phyloP scores from a whole-genome alignment of 2,329 filamentous ascomycete species.

The Ophiostoma tasmaniense region DNA sequence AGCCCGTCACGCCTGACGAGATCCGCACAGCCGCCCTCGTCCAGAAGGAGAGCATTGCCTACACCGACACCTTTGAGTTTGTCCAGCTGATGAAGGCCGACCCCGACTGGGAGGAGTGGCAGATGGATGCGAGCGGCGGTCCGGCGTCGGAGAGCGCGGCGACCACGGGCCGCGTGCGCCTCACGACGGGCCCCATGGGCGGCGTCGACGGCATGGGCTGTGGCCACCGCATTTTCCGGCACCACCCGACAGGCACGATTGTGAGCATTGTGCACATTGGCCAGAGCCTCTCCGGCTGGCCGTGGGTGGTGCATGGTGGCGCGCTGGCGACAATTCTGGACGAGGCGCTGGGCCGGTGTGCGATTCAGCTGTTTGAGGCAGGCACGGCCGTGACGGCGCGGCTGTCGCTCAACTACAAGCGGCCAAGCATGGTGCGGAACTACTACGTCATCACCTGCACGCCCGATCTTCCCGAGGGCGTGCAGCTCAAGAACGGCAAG shows the following conservation, averaged over 20 bases:
- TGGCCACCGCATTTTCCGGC: constrained; percentile 56
- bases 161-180: constrained; percentile 20
- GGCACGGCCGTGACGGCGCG: constrained; percentile 48
- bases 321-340: constrained; percentile 59
- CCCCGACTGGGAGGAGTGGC: constrained; percentile 20
- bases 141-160: neutral
- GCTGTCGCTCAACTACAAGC: constrained; percentile 53
- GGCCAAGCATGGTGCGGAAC: constrained; percentile 24
- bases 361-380: constrained; percentile 39
- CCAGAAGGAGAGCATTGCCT: neutral
- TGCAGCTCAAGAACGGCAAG: neutral
- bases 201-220: constrained; percentile 36
- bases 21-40: neutral
- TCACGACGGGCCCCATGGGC: constrained; percentile 36
- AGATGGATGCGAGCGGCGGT: neutral
- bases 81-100: constrained; percentile 17
- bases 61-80: neutral
- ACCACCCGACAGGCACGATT: constrained; percentile 49
- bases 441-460: constrained; percentile 24
- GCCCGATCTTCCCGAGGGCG: constrained; percentile 22
- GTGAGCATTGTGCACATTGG: constrained; percentile 62
- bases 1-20: neutral
- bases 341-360: constrained; percentile 59
- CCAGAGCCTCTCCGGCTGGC: constrained; percentile 58
- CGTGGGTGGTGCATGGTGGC: constrained; percentile 63